Evolutionary conservation across 768 basidiomycete genomes (phyloP), one percentile per base, ranked within the genome.

Genomic region (Solioccasus polychromus): DNA sequence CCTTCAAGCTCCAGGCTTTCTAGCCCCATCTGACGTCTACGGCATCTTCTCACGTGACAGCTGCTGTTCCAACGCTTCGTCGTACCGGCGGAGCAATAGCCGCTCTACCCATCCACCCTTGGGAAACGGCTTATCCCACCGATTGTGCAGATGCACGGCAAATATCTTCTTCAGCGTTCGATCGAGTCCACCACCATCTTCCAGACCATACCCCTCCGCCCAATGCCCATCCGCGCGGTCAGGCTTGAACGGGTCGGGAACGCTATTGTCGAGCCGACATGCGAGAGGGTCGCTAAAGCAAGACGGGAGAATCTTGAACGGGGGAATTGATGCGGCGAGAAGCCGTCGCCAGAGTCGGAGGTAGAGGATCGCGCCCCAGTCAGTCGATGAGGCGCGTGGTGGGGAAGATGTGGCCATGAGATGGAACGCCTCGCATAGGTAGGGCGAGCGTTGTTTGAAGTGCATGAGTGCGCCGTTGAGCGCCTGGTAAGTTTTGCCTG

Each of bases 381-480:
- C 92, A 4, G 92, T 91, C 20, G 90, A 85, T 29, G 84, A 82
- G 14, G 82, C 70, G 6, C 83, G 78, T 0, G 94, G 93, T 1
- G 85, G 77, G 0, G 82, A 71, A 9, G 85, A 83, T 10, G 77
- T 78, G 1, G 79, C 71, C 83, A 98, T 96, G 59, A 93, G 76
- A 63, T 94, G 83, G 71, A 97, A 93, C 9, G 92, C 89, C 70
- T 96, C 92, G 73, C 95, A 97, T 35, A 98, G 85, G 70, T 96
- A 98, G 6, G 95, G 92, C 7, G 95, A 97, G 66, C 85, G 80
- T 59, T 79, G 75, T 50, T 75, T 78, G 72, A 98, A 98, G 64
- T 88, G 88, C 88, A 97, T 92, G 24, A 97, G 73, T 2, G 94
- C 93, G 43, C 95, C 95, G 61, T 96, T 96, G 47, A 96, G 79